Conservation (phyloP, 1,139 yeast genomes). For the Meyerozyma guilliermondii region DNA sequence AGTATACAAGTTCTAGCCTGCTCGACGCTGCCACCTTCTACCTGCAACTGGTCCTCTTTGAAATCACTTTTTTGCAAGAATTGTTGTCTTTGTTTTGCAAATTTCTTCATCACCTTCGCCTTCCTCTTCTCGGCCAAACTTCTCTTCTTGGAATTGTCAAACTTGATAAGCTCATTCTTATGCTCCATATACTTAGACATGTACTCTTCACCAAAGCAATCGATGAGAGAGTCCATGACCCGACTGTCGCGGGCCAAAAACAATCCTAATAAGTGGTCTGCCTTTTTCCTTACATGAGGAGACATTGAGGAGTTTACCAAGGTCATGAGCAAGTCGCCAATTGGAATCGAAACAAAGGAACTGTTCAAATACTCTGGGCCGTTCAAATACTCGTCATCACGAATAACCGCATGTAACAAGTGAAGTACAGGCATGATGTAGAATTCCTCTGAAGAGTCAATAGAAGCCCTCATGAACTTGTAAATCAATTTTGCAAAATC, state of each 20-base stretch:
- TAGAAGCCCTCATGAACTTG: slow-evolving; percentile 49
- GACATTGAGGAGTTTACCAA: slow-evolving; percentile 50
- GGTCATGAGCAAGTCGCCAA: slow-evolving; percentile 49
- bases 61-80: slow-evolving; percentile 24
- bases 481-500: slow-evolving; percentile 54
- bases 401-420: slow-evolving; percentile 57
- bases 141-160: slow-evolving; percentile 40
- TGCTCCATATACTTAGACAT: slow-evolving; percentile 27
- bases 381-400: slow-evolving; percentile 46
- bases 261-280: slow-evolving; percentile 48
- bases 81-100: slow-evolving; percentile 37
- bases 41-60: slow-evolving; percentile 14
- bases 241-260: slow-evolving; percentile 44
- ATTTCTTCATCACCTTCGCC: slow-evolving; percentile 35
- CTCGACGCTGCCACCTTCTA: slow-evolving; percentile 6
- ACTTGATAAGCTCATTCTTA: slow-evolving; percentile 20
- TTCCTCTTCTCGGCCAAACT: slow-evolving; percentile 35
- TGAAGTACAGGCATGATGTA: slow-evolving; percentile 60
- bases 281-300: slow-evolving; percentile 44
- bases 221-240: slow-evolving; percentile 46
- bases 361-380: slow-evolving; percentile 37
- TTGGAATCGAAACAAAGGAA: slow-evolving; percentile 48
- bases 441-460: slow-evolving; percentile 46
- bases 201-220: slow-evolving; percentile 54
- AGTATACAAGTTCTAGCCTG: slow-evolving; percentile 49